Base-by-base conservation (phyloP, 192 early-diverging fungal species). In the Dissophora ornata region DNA sequence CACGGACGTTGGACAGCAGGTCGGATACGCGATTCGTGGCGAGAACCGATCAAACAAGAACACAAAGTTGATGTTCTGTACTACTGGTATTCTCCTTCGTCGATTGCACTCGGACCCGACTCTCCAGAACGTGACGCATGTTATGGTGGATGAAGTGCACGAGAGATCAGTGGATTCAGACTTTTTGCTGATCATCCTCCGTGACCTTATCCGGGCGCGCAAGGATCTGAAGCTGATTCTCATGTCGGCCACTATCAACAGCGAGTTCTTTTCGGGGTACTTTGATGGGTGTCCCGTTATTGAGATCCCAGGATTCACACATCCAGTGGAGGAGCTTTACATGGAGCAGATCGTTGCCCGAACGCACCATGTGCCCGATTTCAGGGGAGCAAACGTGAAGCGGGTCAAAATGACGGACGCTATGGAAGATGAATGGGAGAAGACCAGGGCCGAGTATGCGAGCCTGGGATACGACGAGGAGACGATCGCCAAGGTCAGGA, bases 231-330 rank as follows among this genome's bases (percentile, higher is more conserved):
- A 86, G 32, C 79, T 97, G 11, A 89, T 97, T 28, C 83, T 97
- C 61, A 97, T 97, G 96, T 94, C 92, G 50, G 96, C 96, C 41
- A 96, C 94, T 0, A 88, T 93, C 59, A 93, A 96, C 71, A 89
- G 91, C 57, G 83, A 89, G 18, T 73, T 89, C 29, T 96, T 96
- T 73, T 84, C 89, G 0, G 59, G 67, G 5, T 97, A 96, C 66
- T 97, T 97, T 77, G 89, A 87, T 24, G 59, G 44, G 30, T 83
- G 85, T n/a, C 89, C 88, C 2, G 79, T 84, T 2, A 79, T 91
- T 38, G 82, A 83, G 26, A 92, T 93, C 34, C 90, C 92, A 26
- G 92, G 92, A n/a, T 89, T 90, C 38, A 91, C 92, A 2, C 90
- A 89, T 51, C 90, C 92, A 2, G 92, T 93, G 0, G 77, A 86